These are phyloP conservation scores for Rhizoctonia solani DNA, from an alignment of 1,284 basidiomycete genomes.

Conservation along the genomic window DNA sequence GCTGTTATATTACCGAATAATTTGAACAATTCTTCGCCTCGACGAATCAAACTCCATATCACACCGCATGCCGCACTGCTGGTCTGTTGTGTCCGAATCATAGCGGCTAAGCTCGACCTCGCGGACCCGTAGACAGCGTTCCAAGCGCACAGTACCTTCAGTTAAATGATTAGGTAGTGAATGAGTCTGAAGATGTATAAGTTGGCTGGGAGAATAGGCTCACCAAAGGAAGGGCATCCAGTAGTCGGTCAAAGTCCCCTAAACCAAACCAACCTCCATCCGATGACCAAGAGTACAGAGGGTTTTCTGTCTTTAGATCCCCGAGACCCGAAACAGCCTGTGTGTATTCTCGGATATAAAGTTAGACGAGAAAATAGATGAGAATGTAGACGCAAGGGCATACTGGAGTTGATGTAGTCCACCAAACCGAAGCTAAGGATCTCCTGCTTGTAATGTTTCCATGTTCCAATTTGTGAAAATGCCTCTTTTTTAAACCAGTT, in stretches of 20 bases:
- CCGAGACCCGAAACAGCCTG: too few relatives aligned
- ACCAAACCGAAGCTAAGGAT: conserved; percentile 12
- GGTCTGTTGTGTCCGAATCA: conserved; percentile 24
- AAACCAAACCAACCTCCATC: too few relatives aligned
- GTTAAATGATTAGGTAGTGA: neutral
- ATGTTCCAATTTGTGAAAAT: conserved; percentile 24
- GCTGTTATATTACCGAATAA: conserved; percentile 14
- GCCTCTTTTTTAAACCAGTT: conserved; percentile 18
- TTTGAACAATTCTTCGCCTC: conserved; percentile 14
- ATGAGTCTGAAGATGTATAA: too few relatives aligned
- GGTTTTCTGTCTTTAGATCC: too few relatives aligned
- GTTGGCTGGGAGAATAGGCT: too few relatives aligned
- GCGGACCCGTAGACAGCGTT: neutral
- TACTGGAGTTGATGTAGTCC: conserved; percentile 18
- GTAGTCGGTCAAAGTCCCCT: too few relatives aligned
- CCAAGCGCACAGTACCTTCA: conserved; percentile 19
- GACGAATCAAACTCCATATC: neutral
- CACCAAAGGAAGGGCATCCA: too few relatives aligned
- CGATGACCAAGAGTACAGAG: too few relatives aligned
- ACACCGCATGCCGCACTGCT: conserved; percentile 15
- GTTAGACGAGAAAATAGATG: too few relatives aligned
- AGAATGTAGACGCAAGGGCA: neutral
- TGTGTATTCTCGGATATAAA: too few relatives aligned
- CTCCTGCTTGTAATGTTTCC: conserved; percentile 27
- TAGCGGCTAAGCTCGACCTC: neutral